Base-by-base conservation (phyloP, 345 rosid species). In the Citrus australasica region DNA sequence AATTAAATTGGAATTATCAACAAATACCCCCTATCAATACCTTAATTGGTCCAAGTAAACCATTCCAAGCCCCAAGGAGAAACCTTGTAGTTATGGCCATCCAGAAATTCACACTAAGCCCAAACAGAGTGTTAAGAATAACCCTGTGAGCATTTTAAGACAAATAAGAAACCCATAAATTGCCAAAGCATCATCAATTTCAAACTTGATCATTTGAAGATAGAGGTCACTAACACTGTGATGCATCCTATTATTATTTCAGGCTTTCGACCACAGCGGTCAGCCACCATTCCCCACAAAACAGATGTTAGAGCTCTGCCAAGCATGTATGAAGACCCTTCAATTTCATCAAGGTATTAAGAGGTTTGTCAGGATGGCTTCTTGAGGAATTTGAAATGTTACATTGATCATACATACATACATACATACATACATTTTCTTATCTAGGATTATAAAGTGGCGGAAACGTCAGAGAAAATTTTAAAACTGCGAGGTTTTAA, bases 241-340 rank as follows among this genome's bases (percentile, higher is more conserved):
- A 79, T 71, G 7, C 83, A 89, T 74, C 97, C 99, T 1, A 92
- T 80, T 32, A 95, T 80, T 51, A 93, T 91, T 2, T 92, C 91
- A 35, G 98, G 99, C 81, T 88, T 95, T 83, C 98, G 88, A 76
- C 99, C 99, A 75, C 88, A 90, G 74, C 91, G 97, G 85, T 93
- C 99, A 22, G 99, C 91, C 58, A 91, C 81, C 7, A 93, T 8
- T 64, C 98, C 98, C 97, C 99, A 93, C 17, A 86, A 16, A 17
- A 91, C 90, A 33, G 99, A 95, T 53, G 99, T 95, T 78, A 90
- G 76, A 55, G 97, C 93, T 89, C 99, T 79, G 5, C 97, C 99
- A 67, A 91, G 83, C 99, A 95, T 93, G 74, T 86, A 92, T 19
- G 99, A 83, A 76, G 94, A 91, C 38, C 99, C 99, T 95, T 76